phyloP scores from a whole-genome alignment of 2,329 filamentous ascomycete genomes.

The Curvularia verruculosa region DNA sequence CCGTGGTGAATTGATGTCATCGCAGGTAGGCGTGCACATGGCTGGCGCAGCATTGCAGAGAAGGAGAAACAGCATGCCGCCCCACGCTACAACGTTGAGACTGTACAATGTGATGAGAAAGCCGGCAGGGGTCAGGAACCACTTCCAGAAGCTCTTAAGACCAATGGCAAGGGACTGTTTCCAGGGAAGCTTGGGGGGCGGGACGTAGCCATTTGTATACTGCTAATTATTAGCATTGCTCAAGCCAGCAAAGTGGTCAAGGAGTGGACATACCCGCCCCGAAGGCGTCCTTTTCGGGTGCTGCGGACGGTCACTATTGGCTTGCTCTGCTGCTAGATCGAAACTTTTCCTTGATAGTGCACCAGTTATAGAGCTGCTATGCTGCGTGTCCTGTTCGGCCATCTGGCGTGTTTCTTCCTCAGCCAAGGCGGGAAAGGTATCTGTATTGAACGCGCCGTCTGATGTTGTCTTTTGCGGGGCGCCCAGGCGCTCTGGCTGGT shows the following conservation, averaged over 20 bases:
- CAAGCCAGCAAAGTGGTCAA: neutral
- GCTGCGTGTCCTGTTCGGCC: constrained; percentile 8
- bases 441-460: constrained; percentile 21
- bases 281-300: constrained; percentile 21
- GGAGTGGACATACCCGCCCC: constrained; percentile 24
- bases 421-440: constrained; percentile 41
- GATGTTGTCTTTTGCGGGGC: constrained; percentile 20
- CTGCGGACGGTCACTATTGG: constrained; percentile 15
- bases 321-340: constrained; percentile 25
- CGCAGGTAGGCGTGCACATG: constrained; percentile 74
- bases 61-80: constrained; percentile 86
- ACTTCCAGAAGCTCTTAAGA: constrained; percentile 70
- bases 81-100: constrained; percentile 85
- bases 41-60: constrained; percentile 75
- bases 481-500: constrained; percentile 13
- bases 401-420: constrained; percentile 31
- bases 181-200: constrained; percentile 58
- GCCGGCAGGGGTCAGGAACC: constrained; percentile 74
- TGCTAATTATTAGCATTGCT: constrained; percentile 5
- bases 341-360: constrained; percentile 26
- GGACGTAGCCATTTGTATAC: constrained; percentile 51
- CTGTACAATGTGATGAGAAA: constrained; percentile 80
- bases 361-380: constrained; percentile 16
- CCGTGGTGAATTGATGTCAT: constrained; percentile 76
- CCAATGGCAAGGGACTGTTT: constrained; percentile 64